Conservation (phyloP, 768 basidiomycete species). For the Multifurca ochricompacta region DNA sequence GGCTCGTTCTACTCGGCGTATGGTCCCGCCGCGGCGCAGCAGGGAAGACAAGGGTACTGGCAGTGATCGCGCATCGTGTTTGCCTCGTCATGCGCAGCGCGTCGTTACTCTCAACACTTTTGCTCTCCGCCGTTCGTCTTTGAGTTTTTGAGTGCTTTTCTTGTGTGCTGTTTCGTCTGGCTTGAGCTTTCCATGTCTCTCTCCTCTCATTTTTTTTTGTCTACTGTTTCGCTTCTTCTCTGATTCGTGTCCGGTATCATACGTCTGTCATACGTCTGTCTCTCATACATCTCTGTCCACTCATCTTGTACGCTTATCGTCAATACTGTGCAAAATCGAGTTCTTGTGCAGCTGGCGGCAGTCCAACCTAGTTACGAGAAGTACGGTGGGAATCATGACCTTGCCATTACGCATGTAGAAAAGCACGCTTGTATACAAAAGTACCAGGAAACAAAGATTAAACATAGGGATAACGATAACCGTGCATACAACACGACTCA, state of each 20-base stretch:
- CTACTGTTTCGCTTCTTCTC: constrained; percentile 18
- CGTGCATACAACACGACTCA: neutral
- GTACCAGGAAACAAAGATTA: neutral
- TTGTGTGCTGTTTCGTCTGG: constrained; percentile 8
- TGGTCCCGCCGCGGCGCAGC: constrained; percentile 37
- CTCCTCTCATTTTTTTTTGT: constrained; percentile 17
- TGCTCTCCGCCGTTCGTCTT: constrained; percentile 2
- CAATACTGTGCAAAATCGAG: constrained; percentile 18
- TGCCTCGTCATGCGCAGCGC: neutral
- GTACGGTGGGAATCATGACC: neutral
- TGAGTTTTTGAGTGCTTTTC: neutral
- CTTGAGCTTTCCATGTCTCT: constrained; percentile 13
- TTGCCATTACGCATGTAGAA: neutral
- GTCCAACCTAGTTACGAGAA: neutral
- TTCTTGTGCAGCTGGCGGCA: constrained; percentile 12
- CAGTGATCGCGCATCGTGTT: constrained; percentile 26
- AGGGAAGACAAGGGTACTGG: constrained; percentile 44
- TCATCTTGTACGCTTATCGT: constrained; percentile 25
- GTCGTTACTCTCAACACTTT: constrained; percentile 10
- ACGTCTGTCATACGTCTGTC: constrained; percentile 17
- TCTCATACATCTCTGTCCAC: constrained; percentile 21
- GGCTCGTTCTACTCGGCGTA: constrained; percentile 56
- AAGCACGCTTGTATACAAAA: neutral
- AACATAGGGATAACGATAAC: neutral
- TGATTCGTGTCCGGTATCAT: constrained; percentile 22